These are phyloP conservation scores for Microcera coccophila DNA, from an alignment of 2,329 filamentous ascomycete species.

Conservation along the genomic window DNA sequence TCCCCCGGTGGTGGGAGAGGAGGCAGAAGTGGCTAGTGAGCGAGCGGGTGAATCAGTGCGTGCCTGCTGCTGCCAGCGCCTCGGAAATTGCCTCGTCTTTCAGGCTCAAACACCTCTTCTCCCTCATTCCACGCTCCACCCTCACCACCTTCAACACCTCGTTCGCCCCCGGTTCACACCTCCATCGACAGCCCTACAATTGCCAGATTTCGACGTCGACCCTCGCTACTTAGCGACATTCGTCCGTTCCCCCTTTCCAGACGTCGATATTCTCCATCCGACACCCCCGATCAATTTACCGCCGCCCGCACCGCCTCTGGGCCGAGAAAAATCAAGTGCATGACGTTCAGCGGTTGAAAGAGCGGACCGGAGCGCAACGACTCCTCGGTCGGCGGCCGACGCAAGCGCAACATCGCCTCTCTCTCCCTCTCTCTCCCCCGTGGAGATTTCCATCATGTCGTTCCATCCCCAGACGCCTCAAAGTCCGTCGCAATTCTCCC, in stretches of 20 bases:
- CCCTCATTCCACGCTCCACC: conserved; percentile 30
- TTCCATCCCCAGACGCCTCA: conserved; percentile 65
- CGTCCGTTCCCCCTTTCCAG: conserved; percentile 17
- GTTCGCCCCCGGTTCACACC: conserved; percentile 27
- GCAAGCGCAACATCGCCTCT: too few species aligned
- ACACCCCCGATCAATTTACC: conserved; percentile 8
- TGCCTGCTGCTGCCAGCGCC: not conserved
- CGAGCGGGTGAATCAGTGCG: not conserved
- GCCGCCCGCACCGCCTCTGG: conserved; percentile 18
- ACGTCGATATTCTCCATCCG: conserved; percentile 12
- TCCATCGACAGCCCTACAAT: conserved; percentile 24
- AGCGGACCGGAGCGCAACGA: conserved; percentile 32
- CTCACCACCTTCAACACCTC: conserved; percentile 27
- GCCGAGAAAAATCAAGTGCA: conserved; percentile 27
- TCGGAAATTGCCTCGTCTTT: conserved; percentile 29
- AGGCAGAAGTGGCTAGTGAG: not conserved
- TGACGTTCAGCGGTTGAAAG: conserved; percentile 30
- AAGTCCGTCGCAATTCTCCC: conserved; percentile 61
- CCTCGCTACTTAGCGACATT: conserved; percentile 24
- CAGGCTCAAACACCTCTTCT: conserved; percentile 27
- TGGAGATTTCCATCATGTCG: conserved; percentile 53
- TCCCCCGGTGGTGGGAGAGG: too few species aligned
- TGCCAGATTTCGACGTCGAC: conserved; percentile 18
- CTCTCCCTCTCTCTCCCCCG: conserved; percentile 28
- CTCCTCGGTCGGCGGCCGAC: conserved; percentile 31